These are phyloP conservation scores for Trichoderma gracile DNA, from an alignment of 2,329 filamentous ascomycete genomes.

Conservation along the genomic window DNA sequence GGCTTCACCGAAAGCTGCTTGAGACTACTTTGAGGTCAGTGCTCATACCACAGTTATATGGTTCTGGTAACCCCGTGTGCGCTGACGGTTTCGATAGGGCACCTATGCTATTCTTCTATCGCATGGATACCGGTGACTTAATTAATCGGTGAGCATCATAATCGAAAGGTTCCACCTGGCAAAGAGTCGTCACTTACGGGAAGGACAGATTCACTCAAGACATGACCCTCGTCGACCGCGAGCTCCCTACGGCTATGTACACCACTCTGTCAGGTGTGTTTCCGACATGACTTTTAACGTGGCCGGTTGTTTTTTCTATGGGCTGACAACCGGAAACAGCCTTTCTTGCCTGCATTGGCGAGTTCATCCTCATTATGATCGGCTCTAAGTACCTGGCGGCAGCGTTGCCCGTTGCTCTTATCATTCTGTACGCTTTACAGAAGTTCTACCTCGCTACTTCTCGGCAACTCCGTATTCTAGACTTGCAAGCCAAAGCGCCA, in stretches of 20 bases:
- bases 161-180: neutral
- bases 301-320: too few relatives aligned
- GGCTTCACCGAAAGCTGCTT: slow-evolving; percentile 11
- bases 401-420: slow-evolving; percentile 20
- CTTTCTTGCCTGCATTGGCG: slow-evolving; percentile 31
- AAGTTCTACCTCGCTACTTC: slow-evolving; percentile 29
- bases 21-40: slow-evolving; percentile 7
- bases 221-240: slow-evolving; percentile 32
- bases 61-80: neutral
- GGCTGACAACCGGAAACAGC: neutral
- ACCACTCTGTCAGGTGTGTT: slow-evolving; percentile 11
- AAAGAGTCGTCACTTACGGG: neutral
- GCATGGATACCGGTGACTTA: slow-evolving; percentile 2
- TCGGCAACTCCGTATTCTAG: slow-evolving; percentile 40
- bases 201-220: slow-evolving; percentile 28
- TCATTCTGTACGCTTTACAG: slow-evolving; percentile 23
- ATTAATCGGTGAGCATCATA: slow-evolving; percentile 2
- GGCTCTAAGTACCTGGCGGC: slow-evolving; percentile 23
- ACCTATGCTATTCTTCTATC: slow-evolving; percentile 1
- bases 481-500: slow-evolving; percentile 41
- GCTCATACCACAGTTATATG: too few relatives aligned
- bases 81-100: neutral
- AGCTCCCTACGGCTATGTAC: slow-evolving; percentile 29
- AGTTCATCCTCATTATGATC: slow-evolving; percentile 18
- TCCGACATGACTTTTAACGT: too few relatives aligned